Evolutionary conservation across 1,284 basidiomycete species (phyloP), one percentile per base, ranked within the genome.

Genomic region (Phaffia rhodozyma): DNA sequence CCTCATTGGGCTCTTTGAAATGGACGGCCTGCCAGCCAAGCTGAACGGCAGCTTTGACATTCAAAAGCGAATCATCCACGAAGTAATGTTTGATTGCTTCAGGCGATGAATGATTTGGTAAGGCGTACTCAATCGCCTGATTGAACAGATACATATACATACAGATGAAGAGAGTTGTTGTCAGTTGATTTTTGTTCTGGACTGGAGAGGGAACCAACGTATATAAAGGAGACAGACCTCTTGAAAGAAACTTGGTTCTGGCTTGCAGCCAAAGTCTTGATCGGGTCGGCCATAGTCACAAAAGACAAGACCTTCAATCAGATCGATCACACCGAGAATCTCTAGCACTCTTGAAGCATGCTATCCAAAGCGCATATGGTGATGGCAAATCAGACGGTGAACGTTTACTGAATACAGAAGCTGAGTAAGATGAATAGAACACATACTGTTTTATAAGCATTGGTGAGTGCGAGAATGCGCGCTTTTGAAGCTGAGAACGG

Each of bases 261-360:
- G 90, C 71, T 93, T 93, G 78, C 89, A 91, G 5, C 80, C 79
- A 74, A 93, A 89, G 66, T 86, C 73, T 20, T 81, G 78, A 49
- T 82, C 70, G 2, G 55, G 48, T 23, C 68, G 65, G 9, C 79
- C 75, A 69, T 93, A 93, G 75, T 93, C 84, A 71, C 90, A 93
- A 71, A 79, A 93, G 11, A 90, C 81, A 20, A 91, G 73, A 18
- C 83, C 87, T 69, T 93, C 90, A 63, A 93, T 78, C 58, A 84
- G 81, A 70, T 90, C 86, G 23, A 83, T 80, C 18, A 93, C 75
- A 56, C 83, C 78, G 49, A 93, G 78, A 43, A 92, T 87, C 13
- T 79, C 78, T 57, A 93, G 79, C 1, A 91, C 89, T 32, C 91
- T 82, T 68, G 82, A 77, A 5, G 91, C 90, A 72, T 92, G 89